A percentile compares a stretch with the other conserved stretches of the same genome.
phyloP scores from a whole-genome alignment of 2,329 filamentous ascomycete species.

The Xylariaceae sp. region DNA sequence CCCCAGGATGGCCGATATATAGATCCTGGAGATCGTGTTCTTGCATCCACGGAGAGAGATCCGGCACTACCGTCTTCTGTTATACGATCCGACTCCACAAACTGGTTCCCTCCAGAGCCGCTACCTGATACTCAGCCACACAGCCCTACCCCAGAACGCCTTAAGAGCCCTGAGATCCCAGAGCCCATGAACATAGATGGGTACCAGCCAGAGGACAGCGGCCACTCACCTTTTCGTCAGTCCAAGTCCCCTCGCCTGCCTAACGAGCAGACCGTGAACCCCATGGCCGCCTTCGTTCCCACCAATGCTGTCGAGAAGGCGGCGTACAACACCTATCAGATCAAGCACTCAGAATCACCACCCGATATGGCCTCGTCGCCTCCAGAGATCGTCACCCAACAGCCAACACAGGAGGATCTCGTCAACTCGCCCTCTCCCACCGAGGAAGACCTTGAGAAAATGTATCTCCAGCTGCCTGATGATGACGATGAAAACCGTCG shows the following conservation, averaged over 20 bases:
- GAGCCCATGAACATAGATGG: slow-evolving; percentile 32
- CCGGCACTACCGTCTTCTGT: slow-evolving; percentile 28
- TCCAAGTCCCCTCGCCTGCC: slow-evolving; percentile 29
- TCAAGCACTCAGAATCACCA: slow-evolving; percentile 31
- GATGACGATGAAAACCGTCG: slow-evolving; percentile 28
- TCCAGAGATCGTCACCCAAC: slow-evolving; percentile 22
- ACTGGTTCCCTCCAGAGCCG: slow-evolving; percentile 29
- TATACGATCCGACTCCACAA: slow-evolving; percentile 24
- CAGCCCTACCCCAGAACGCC: slow-evolving; percentile 26
- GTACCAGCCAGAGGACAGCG: slow-evolving; percentile 17
- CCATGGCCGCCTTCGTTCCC: slow-evolving; percentile 32
- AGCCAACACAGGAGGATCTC: slow-evolving; percentile 16
- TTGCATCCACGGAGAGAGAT: slow-evolving; percentile 27
- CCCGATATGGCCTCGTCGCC: slow-evolving; percentile 23
- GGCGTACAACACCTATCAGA: slow-evolving; percentile 31
- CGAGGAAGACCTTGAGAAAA: slow-evolving; percentile 20
- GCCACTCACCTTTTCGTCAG: slow-evolving; percentile 22
- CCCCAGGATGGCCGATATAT: slow-evolving; percentile 23
- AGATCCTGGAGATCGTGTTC: slow-evolving; percentile 21
- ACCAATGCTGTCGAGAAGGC: slow-evolving; percentile 31
- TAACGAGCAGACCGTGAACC: slow-evolving; percentile 29
- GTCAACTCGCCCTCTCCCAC: slow-evolving; percentile 15
- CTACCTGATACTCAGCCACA: slow-evolving; percentile 29
- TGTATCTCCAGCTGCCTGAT: slow-evolving; percentile 27
- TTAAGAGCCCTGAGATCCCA: slow-evolving; percentile 34